phyloP scores from a whole-genome alignment of 306 rosid genomes.

The Fragaria nilgerrensis region DNA sequence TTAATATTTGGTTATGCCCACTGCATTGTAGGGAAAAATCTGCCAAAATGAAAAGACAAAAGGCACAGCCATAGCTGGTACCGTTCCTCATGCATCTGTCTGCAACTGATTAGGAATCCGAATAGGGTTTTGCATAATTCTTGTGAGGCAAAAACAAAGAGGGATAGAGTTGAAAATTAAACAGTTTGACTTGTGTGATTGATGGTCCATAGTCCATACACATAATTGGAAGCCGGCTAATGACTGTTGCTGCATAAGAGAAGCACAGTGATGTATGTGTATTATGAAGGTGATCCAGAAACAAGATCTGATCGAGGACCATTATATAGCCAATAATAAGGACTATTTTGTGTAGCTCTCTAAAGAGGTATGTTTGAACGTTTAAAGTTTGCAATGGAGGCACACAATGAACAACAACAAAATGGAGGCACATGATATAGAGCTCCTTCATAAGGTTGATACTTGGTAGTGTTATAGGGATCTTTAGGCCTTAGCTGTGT shows the following conservation, averaged over 20 bases:
- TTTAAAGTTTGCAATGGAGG: background rate
- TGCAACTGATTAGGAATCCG: background rate
- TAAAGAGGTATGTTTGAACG: background rate
- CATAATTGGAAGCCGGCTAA: background rate
- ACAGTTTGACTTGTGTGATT: background rate
- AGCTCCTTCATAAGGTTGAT: background rate
- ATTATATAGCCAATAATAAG: background rate
- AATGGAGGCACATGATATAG: background rate
- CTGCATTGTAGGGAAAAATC: conserved; percentile 2
- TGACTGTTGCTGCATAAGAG: background rate
- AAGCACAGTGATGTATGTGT: background rate
- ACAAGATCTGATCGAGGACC: background rate
- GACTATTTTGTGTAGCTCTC: background rate
- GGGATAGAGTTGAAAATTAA: background rate
- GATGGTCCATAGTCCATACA: background rate
- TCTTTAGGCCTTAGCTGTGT: background rate
- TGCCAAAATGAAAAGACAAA: background rate
- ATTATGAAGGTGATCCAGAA: background rate
- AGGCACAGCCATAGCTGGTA: conserved; percentile 5
- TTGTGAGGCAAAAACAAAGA: background rate
- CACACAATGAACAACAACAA: background rate
- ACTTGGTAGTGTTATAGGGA: background rate
- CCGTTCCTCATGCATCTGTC: conserved; percentile 12
- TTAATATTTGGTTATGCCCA: background rate
- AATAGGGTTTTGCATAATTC: background rate